Conservation (phyloP, 495 filamentous ascomycete genomes). For the Aspergillus carlsbadensis region DNA sequence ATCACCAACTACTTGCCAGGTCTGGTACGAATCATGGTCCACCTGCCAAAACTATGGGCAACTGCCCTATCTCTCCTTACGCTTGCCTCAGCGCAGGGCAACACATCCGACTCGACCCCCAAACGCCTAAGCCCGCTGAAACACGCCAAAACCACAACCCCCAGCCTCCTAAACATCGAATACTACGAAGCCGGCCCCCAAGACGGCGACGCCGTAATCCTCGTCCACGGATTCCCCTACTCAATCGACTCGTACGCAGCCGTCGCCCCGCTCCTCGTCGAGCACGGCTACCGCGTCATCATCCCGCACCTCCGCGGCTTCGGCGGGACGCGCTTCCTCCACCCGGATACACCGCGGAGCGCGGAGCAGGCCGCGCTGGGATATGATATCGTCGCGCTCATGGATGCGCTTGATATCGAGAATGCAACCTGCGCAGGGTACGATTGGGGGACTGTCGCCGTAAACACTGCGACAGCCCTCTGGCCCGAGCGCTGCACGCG, state of each 20-base stretch:
- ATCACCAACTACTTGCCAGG: too few relatives aligned
- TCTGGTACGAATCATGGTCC: too few relatives aligned
- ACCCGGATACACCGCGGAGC: background rate
- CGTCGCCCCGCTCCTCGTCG: constrained; percentile 2
- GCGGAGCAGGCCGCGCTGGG: constrained; percentile 6
- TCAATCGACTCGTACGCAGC: constrained; percentile 3
- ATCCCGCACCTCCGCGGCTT: background rate
- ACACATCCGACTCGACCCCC: background rate
- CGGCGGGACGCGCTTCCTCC: constrained; percentile 1
- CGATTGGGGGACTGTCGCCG: constrained; percentile 4
- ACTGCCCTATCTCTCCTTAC: too few relatives aligned
- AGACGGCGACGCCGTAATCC: background rate
- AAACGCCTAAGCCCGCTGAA: background rate
- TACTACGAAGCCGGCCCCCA: background rate
- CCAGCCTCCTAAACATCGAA: background rate
- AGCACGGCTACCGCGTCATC: constrained; percentile 1
- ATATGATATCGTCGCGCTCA: constrained; percentile 2
- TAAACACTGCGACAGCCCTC: background rate
- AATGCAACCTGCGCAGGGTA: constrained; percentile 2
- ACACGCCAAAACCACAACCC: background rate
- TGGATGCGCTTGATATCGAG: constrained; percentile 3
- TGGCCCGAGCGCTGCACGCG: constrained; percentile 6
- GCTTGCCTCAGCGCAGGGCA: too few relatives aligned
- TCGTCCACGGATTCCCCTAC: constrained; percentile 4
- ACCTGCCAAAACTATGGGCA: too few relatives aligned